Evolutionary conservation across 2,329 filamentous ascomycete species (phyloP).

Genomic region (Scolecobasidium constrictum): DNA sequence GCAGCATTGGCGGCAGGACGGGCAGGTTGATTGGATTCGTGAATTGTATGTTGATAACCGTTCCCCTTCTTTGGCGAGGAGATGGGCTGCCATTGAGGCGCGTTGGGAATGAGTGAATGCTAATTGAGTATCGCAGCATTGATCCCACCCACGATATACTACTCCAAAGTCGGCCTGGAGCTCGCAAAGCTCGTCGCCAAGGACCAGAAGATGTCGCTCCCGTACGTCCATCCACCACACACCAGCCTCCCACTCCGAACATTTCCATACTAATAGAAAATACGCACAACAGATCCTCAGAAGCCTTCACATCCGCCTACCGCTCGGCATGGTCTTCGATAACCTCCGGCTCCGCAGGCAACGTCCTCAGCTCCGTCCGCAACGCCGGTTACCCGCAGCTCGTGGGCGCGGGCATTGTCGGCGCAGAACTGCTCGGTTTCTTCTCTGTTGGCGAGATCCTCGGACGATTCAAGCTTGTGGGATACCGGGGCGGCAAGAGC

Average conservation of each 20-base stretch:
- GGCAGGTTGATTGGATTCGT: constrained; percentile 68
- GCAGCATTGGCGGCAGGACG: constrained; percentile 72
- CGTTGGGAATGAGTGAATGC: background rate
- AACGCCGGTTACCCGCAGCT: constrained; percentile 63
- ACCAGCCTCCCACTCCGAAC: constrained; percentile 2
- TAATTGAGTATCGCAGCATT: constrained; percentile 9
- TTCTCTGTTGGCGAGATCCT: constrained; percentile 98
- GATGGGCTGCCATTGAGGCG: too few relatives aligned
- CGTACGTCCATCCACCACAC: constrained; percentile 53
- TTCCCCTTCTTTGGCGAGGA: too few relatives aligned
- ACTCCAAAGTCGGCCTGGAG: constrained; percentile 80
- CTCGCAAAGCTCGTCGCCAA: constrained; percentile 78
- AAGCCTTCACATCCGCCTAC: constrained; percentile 4
- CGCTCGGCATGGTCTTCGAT: background rate
- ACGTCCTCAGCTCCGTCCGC: constrained; percentile 48
- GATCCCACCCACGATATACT: constrained; percentile 77
- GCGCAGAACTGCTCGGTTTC: constrained; percentile 85
- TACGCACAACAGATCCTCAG: constrained; percentile 49
- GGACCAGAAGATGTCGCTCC: constrained; percentile 83
- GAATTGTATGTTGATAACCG: constrained; percentile 91
- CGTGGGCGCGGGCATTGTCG: constrained; percentile 62
- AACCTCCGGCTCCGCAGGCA: constrained; percentile 42
- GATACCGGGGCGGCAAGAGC: constrained; percentile 47
- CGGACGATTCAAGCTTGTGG: constrained; percentile 87
- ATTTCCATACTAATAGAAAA: constrained; percentile 58